A percentile compares a stretch with the other conserved stretches of the same genome.
Evolutionary conservation across 257 asterid genomes (phyloP).

Genomic region (Paulownia fortunei): DNA sequence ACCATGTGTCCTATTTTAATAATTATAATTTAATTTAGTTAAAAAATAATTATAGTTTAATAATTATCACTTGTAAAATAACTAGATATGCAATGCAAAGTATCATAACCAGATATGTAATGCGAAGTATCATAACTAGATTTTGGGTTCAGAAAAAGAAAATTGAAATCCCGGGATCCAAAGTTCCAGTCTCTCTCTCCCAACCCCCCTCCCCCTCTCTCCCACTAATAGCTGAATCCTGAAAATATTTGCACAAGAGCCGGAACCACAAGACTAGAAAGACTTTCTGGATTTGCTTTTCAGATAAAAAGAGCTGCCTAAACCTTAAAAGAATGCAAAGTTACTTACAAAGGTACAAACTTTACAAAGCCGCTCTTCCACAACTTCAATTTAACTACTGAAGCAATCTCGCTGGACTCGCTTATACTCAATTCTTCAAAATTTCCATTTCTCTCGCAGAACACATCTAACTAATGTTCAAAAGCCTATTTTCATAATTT

Average conservation of each 20-base stretch:
- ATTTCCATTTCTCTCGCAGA: not conserved
- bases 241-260: not conserved
- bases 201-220: not conserved
- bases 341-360: not conserved
- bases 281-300: not conserved
- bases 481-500: not conserved
- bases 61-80: no score
- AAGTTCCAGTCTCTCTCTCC: not conserved
- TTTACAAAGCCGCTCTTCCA: not conserved
- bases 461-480: not conserved
- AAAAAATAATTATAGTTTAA: no score
- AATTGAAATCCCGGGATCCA: not conserved
- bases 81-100: no score
- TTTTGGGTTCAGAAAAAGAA: not conserved
- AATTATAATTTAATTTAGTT: no score
- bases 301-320: not conserved
- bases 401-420: not conserved
- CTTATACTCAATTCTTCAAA: not conserved
- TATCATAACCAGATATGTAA: not conserved
- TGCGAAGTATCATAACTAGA: not conserved
- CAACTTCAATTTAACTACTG: not conserved
- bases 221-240: not conserved
- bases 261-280: not conserved
- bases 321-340: not conserved
- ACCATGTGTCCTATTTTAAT: no score